A percentile compares a stretch with the other conserved stretches of the same genome.
These are phyloP conservation scores for Diaporthe nobilis DNA, from an alignment of 2,329 filamentous ascomycete genomes.

Conservation along the genomic window DNA sequence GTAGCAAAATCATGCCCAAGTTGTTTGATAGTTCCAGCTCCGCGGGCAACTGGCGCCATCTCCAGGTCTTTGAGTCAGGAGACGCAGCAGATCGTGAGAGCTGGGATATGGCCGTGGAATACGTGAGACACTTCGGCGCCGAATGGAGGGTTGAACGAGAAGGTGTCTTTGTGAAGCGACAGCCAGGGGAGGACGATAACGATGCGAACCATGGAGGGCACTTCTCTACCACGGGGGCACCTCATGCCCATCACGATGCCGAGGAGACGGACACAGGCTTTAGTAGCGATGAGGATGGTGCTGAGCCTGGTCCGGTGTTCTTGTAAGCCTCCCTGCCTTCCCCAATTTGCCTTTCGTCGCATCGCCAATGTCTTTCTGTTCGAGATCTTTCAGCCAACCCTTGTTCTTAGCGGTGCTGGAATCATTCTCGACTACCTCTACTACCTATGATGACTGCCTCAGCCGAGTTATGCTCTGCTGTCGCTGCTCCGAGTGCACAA, in stretches of 20 bases:
- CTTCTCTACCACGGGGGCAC: background rate
- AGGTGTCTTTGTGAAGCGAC: constrained; percentile 59
- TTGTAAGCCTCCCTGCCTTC: constrained; percentile 19
- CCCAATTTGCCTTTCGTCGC: background rate
- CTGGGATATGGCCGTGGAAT: constrained; percentile 62
- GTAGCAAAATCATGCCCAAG: constrained; percentile 58
- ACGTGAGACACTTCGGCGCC: constrained; percentile 50
- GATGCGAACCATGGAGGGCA: background rate
- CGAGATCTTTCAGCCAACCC: background rate
- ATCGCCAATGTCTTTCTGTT: background rate
- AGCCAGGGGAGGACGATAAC: constrained; percentile 42
- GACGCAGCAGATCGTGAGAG: constrained; percentile 61
- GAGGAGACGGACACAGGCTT: background rate
- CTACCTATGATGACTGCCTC: background rate
- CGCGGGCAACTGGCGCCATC: constrained; percentile 55
- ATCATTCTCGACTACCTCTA: constrained; percentile 24
- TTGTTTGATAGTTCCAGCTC: constrained; percentile 50
- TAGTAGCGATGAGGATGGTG: constrained; percentile 2
- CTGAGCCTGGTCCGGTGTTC: constrained; percentile 9
- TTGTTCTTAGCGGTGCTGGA: constrained; percentile 22
- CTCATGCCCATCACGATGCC: constrained; percentile 15
- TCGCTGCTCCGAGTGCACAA: background rate
- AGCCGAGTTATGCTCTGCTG: background rate
- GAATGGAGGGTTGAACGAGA: constrained; percentile 61
- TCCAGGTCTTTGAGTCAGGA: constrained; percentile 65